phyloP scores from a whole-genome alignment of 225 moss, liverwort and hornwort species.

The Pleurozium schreberi region DNA sequence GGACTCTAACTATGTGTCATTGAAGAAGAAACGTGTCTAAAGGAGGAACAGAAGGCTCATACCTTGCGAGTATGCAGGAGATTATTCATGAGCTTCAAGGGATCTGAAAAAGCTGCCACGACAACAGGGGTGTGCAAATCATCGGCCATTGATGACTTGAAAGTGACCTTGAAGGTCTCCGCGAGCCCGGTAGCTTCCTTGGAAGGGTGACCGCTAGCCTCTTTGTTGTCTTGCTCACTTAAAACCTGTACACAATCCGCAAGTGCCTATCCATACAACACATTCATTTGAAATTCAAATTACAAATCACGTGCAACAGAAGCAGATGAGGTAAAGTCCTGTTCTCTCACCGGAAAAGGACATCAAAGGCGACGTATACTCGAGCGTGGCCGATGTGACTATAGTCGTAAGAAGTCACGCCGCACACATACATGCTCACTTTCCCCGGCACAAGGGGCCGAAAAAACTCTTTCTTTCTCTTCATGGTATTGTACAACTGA shows the following conservation, averaged over 20 bases:
- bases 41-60: not conserved
- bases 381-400: constrained; percentile 94
- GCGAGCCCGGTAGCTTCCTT: constrained; percentile 44
- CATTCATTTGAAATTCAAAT: not conserved
- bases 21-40: not conserved
- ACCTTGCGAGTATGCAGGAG: constrained; percentile 91
- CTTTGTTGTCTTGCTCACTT: constrained; percentile 12
- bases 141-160: constrained; percentile 68
- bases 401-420: constrained; percentile 86
- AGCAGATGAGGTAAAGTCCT: not conserved
- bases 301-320: not conserved
- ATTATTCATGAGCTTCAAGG: constrained; percentile 83
- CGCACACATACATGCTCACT: constrained; percentile 97
- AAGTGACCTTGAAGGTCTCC: constrained; percentile 36
- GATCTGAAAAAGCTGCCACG: constrained; percentile 81
- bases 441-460: constrained; percentile 58
- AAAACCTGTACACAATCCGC: constrained; percentile 53
- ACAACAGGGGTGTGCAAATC: constrained; percentile 85
- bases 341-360: constrained; percentile 52
- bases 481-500: constrained; percentile 78
- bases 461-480: constrained; percentile 71
- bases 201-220: constrained; percentile 27
- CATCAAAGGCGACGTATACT: constrained; percentile 90
- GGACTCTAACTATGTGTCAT: too few relatives aligned
- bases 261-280: constrained; percentile 44